These are phyloP conservation scores for Chlamydomonas eustigma DNA, from an alignment of 139 green algal species.

Conservation along the genomic window DNA sequence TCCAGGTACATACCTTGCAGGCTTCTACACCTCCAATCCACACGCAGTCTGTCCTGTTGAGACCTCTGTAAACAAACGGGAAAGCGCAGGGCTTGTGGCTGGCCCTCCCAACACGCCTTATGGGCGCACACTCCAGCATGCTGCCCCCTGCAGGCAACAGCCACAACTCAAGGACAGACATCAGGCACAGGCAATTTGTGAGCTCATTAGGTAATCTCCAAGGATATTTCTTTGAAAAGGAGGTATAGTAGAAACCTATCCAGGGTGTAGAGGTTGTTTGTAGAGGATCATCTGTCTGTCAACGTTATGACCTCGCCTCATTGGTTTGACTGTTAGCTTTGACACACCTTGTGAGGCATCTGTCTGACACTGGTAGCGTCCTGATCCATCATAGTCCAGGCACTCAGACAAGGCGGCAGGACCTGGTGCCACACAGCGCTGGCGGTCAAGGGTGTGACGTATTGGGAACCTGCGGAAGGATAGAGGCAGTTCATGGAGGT, in stretches of 20 bases:
- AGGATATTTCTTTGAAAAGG: too few relatives aligned
- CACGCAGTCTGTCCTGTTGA: constrained; percentile 26
- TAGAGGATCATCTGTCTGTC: neutral
- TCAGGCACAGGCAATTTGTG: too few relatives aligned
- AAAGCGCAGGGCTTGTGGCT: constrained; percentile 2
- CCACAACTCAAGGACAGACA: neutral
- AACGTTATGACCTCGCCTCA: neutral
- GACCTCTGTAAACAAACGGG: constrained; percentile 13
- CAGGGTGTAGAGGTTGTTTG: too few relatives aligned
- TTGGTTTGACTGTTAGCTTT: neutral
- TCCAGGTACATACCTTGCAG: constrained; percentile 22
- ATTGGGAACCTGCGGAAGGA: constrained; percentile 19
- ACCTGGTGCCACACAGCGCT: constrained; percentile 15
- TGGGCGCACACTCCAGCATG: constrained; percentile 23
- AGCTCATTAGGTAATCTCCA: too few relatives aligned
- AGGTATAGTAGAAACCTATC: too few relatives aligned
- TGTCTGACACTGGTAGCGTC: neutral
- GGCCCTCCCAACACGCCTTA: constrained; percentile 4
- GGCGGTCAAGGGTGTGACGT: constrained; percentile 22
- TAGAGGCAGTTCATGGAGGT: neutral
- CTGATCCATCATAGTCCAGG: constrained; percentile 16
- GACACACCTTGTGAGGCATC: neutral
- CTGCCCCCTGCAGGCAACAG: neutral
- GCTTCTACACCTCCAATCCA: constrained; percentile 28
- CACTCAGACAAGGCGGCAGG: constrained; percentile 26